These are phyloP conservation scores for Melampsora occidentalis DNA, from an alignment of 1,284 basidiomycete species.

Conservation along the genomic window DNA sequence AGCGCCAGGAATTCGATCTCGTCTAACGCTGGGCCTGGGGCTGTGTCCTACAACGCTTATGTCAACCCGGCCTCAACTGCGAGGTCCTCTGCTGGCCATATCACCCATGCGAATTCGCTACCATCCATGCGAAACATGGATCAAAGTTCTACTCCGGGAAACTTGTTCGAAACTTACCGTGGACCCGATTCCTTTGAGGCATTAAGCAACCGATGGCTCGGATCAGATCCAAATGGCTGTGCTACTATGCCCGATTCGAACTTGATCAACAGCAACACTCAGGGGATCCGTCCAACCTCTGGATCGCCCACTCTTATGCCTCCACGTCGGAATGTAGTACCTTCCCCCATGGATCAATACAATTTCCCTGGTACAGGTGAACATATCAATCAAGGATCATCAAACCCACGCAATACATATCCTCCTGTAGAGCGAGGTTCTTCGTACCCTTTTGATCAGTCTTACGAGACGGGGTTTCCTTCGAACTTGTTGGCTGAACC, in stretches of 20 bases:
- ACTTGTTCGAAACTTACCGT: slow-evolving; percentile 42
- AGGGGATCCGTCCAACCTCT: neutral
- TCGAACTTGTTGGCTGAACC: neutral
- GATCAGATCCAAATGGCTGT: slow-evolving; percentile 10
- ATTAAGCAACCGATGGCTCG: slow-evolving; percentile 39
- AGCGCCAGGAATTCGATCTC: slow-evolving; percentile 1
- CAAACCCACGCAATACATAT: neutral
- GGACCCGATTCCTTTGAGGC: slow-evolving; percentile 42
- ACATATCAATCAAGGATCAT: neutral
- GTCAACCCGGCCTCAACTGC: neutral
- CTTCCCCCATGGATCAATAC: slow-evolving; percentile 14
- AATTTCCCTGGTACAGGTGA: slow-evolving; percentile 9
- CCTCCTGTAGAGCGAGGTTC: neutral
- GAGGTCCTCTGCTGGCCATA: neutral
- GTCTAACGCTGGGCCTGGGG: neutral
- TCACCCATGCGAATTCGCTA: neutral
- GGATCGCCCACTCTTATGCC: neutral
- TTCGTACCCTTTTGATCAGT: slow-evolving; percentile 20
- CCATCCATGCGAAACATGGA: slow-evolving; percentile 28
- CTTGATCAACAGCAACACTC: slow-evolving; percentile 6
- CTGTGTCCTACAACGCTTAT: neutral
- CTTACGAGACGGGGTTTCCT: slow-evolving; percentile 5
- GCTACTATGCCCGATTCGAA: neutral
- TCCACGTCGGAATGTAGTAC: neutral
- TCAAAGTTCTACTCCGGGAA: slow-evolving; percentile 3